Conservation (phyloP, 192 early-diverging fungal species). For the Pilaira anomala region DNA sequence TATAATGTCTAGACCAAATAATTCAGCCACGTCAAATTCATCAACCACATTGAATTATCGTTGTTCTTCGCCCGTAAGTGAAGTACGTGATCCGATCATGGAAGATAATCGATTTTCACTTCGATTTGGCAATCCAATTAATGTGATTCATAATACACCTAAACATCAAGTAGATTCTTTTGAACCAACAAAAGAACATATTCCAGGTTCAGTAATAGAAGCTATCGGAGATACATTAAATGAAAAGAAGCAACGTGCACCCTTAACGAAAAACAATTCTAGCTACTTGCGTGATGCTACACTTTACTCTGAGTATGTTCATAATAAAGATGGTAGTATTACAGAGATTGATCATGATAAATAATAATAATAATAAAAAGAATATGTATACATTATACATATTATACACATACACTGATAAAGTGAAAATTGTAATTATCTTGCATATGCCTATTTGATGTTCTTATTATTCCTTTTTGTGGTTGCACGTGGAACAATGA, state of each 20-base stretch:
- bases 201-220: neutral
- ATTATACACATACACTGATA: too few relatives aligned
- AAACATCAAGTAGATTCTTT: constrained; percentile 6
- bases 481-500: neutral
- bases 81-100: constrained; percentile 26
- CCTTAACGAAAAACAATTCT: neutral
- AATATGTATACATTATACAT: too few relatives aligned
- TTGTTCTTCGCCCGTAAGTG: neutral
- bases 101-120: constrained; percentile 25
- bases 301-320: constrained; percentile 15
- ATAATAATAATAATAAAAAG: constrained; percentile 9
- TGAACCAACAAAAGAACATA: constrained; percentile 14
- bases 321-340: constrained; percentile 9
- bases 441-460: neutral
- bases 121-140: constrained; percentile 23
- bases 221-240: neutral
- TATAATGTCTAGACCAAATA: too few relatives aligned
- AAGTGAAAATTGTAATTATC: constrained; percentile 1
- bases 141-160: constrained; percentile 19
- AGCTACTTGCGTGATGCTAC: constrained; percentile 6
- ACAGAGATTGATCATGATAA: constrained; percentile 20
- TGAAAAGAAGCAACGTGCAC: neutral
- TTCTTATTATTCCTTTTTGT: neutral
- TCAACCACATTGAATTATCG: neutral
- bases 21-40: too few relatives aligned